Conservation (phyloP, 1,284 basidiomycete species). For the Leccinum solheimii region DNA sequence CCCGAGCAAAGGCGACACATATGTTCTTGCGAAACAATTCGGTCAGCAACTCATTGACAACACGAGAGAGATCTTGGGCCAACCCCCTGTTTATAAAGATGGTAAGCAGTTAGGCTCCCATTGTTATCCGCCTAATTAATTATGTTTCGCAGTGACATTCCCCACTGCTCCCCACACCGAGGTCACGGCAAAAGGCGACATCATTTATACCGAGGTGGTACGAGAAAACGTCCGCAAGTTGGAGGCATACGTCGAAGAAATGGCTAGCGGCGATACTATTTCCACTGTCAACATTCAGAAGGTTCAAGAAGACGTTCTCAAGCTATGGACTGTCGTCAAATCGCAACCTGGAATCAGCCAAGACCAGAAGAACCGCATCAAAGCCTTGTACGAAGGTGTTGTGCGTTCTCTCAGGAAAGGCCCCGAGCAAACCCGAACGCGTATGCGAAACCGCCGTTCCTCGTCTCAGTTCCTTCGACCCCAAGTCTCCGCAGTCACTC, state of each 20-base stretch:
- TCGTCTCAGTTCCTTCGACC: slow-evolving; percentile 95
- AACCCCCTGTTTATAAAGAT: slow-evolving; percentile 90
- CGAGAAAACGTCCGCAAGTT: slow-evolving; percentile 96
- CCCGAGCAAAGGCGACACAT: slow-evolving; percentile 84
- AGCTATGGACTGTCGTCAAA: slow-evolving; percentile 97
- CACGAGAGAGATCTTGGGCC: slow-evolving; percentile 81
- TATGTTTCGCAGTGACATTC: slow-evolving; percentile 75
- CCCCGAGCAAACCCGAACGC: slow-evolving; percentile 57
- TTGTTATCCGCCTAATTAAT: background rate
- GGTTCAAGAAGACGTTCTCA: slow-evolving; percentile 93
- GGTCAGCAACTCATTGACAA: slow-evolving; percentile 97
- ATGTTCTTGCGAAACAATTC: slow-evolving; percentile 93
- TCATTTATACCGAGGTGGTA: slow-evolving; percentile 92
- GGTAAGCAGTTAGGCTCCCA: slow-evolving; percentile 50
- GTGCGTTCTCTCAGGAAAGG: slow-evolving; percentile 77
- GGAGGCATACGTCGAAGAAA: slow-evolving; percentile 97
- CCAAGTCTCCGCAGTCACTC: slow-evolving; percentile 72
- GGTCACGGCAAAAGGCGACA: slow-evolving; percentile 91
- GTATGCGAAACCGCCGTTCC: slow-evolving; percentile 75
- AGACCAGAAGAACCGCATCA: slow-evolving; percentile 97
- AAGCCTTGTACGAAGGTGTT: slow-evolving; percentile 94
- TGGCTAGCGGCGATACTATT: slow-evolving; percentile 92
- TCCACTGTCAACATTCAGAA: slow-evolving; percentile 91
- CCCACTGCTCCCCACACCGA: slow-evolving; percentile 97
- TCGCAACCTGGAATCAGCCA: slow-evolving; percentile 95